phyloP scores from a whole-genome alignment of 2,329 filamentous ascomycete genomes.

The Aureobasidium sp. region DNA sequence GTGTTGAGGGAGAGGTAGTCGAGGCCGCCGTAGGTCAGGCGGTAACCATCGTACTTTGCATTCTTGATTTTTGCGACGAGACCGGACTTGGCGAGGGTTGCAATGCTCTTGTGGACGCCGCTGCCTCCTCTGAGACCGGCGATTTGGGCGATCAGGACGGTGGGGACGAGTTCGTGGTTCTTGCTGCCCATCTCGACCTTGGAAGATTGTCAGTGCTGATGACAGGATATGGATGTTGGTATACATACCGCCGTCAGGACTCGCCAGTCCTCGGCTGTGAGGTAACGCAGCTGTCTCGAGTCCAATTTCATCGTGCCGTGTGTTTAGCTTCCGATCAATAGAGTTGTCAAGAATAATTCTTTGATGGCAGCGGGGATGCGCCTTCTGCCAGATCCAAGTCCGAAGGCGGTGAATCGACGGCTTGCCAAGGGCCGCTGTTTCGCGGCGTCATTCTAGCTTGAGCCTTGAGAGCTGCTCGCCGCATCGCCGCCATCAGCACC shows the following conservation, averaged over 20 bases:
- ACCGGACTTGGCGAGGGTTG: constrained; percentile 80
- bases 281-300: constrained; percentile 84
- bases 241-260: constrained; percentile 76
- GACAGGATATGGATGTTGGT: background rate
- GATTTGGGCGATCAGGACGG: constrained; percentile 74
- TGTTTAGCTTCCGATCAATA: background rate
- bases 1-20: constrained; percentile 96
- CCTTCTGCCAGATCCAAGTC: constrained; percentile 6
- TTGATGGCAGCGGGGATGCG: background rate
- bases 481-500: constrained; percentile 1
- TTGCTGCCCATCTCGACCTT: constrained; percentile 90
- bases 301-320: constrained; percentile 77
- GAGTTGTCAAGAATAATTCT: background rate
- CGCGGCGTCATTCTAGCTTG: background rate
- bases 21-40: constrained; percentile 89
- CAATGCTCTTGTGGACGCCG: constrained; percentile 80
- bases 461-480: background rate
- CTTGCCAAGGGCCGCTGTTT: constrained; percentile 2
- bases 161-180: constrained; percentile 96
- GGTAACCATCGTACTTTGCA: constrained; percentile 94
- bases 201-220: constrained; percentile 17
- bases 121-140: constrained; percentile 66
- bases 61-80: constrained; percentile 91
- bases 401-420: constrained; percentile 13
- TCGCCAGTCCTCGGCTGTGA: constrained; percentile 88